Percentiles rank a stretch among this genome's conserved stretches.
Conservation (phyloP, 306 rosid genomes). For the Fragaria nilgerrensis region DNA sequence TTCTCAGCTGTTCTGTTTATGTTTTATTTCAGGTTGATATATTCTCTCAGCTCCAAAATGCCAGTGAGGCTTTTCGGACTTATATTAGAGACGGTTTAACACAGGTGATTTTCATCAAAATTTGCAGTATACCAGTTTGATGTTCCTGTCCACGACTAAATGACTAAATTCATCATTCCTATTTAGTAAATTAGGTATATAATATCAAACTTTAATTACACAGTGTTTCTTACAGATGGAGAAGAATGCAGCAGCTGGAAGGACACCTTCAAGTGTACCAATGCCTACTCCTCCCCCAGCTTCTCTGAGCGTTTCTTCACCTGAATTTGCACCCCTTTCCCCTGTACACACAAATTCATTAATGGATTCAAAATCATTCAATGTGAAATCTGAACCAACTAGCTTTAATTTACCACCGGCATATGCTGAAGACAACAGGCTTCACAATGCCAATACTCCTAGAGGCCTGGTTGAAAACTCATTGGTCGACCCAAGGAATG, state of each 20-base stretch:
- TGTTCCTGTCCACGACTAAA: not conserved
- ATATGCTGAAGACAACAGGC: constrained; percentile 72
- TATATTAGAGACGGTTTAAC: constrained; percentile 95
- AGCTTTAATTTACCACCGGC: constrained; percentile 76
- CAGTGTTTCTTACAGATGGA: constrained; percentile 70
- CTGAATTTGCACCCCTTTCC: constrained; percentile 84
- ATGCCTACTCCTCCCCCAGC: constrained; percentile 97
- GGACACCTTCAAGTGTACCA: constrained; percentile 93
- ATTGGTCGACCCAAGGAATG: constrained; percentile 69
- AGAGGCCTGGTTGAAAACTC: constrained; percentile 68
- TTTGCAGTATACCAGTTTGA: constrained; percentile 8
- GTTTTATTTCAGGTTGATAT: constrained; percentile 77
- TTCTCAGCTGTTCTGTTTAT: constrained; percentile 16
- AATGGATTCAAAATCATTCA: constrained; percentile 58
- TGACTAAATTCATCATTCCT: not conserved
- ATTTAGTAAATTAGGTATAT: not conserved
- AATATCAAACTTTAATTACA: not conserved
- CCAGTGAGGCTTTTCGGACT: constrained; percentile 98
- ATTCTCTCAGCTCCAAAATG: constrained; percentile 95
- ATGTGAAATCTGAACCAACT: constrained; percentile 72
- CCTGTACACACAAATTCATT: constrained; percentile 81
- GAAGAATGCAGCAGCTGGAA: constrained; percentile 97
- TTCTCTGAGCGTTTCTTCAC: constrained; percentile 66
- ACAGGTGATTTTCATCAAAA: constrained; percentile 55
- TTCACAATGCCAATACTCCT: constrained; percentile 44